phyloP scores from a whole-genome alignment of 2,329 filamentous ascomycete species.

The Phaeosphaeriaceae sp. region DNA sequence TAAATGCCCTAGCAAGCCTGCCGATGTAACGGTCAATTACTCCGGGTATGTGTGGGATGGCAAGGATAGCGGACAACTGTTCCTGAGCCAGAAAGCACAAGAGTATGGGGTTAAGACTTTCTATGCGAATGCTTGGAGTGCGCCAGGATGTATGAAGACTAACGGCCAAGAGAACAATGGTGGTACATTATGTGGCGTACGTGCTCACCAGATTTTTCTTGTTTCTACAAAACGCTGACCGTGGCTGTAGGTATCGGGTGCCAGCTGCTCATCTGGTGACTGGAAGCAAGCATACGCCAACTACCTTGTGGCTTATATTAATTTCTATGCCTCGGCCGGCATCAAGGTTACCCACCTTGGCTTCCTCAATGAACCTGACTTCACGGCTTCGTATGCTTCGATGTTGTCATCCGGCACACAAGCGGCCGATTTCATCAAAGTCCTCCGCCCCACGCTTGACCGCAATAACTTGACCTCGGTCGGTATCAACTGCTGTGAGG shows the following conservation, averaged over 20 bases:
- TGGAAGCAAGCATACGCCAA: conserved; percentile 59
- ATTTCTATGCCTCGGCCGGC: conserved; percentile 51
- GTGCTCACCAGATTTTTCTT: conserved; percentile 18
- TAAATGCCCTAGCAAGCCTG: conserved; percentile 27
- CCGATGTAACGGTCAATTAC: conserved; percentile 13
- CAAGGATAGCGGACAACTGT: conserved; percentile 56
- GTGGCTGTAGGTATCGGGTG: conserved; percentile 23
- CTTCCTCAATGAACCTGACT: conserved; percentile 56
- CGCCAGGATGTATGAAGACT: conserved; percentile 61
- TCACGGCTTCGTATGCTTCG: conserved; percentile 51
- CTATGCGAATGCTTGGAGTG: conserved; percentile 59
- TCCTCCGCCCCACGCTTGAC: conserved; percentile 52
- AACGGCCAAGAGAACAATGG: conserved; percentile 54
- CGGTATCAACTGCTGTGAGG: conserved; percentile 55
- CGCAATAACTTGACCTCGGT: conserved; percentile 43
- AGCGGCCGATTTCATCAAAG: conserved; percentile 59
- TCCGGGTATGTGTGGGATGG: conserved; percentile 34
- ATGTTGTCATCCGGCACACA: conserved; percentile 57
- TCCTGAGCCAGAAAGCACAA: conserved; percentile 58
- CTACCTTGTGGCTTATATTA: conserved; percentile 56
- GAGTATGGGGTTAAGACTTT: conserved; percentile 54
- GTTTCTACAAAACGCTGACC: neutral
- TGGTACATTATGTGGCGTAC: conserved; percentile 56
- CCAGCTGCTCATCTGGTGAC: conserved; percentile 50
- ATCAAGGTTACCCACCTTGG: conserved; percentile 52